phyloP scores from a whole-genome alignment of 495 filamentous ascomycete genomes.

The Trypethelium eluteriae region DNA sequence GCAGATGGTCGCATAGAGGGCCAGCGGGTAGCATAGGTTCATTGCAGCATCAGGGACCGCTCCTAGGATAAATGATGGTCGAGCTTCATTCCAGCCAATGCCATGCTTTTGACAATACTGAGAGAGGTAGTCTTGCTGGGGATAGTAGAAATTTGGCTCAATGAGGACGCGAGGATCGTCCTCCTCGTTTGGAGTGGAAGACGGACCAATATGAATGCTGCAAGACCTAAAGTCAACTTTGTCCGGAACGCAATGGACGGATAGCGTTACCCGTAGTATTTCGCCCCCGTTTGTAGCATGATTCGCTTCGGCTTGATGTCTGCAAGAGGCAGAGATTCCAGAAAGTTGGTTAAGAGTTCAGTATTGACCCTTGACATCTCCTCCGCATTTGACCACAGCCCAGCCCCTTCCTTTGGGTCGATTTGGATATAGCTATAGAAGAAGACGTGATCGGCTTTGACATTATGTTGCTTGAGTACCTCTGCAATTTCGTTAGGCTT shows the following conservation, averaged over 20 bases:
- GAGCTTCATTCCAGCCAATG: conserved; percentile 37
- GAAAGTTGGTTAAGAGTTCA: conserved; percentile 41
- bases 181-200: conserved; percentile 39
- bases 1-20: conserved; percentile 43
- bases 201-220: conserved; percentile 42
- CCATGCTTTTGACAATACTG: conserved; percentile 31
- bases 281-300: conserved; percentile 36
- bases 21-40: conserved; percentile 44
- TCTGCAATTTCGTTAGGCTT: conserved; percentile 34
- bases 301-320: conserved; percentile 39
- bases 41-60: conserved; percentile 45
- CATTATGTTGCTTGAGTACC: conserved; percentile 30
- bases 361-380: conserved; percentile 33
- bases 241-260: neutral
- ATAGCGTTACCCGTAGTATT: conserved; percentile 11
- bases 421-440: conserved; percentile 49
- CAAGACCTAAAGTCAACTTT: neutral
- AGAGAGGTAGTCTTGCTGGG: conserved; percentile 42
- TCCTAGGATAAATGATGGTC: conserved; percentile 45
- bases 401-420: conserved; percentile 31
- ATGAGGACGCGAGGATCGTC: conserved; percentile 37
- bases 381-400: conserved; percentile 43
- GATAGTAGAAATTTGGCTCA: conserved; percentile 47
- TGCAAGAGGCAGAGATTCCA: conserved; percentile 36
- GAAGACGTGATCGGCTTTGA: conserved; percentile 45